A percentile compares a stretch with the other conserved stretches of the same genome.
Evolutionary conservation across 1,284 basidiomycete genomes (phyloP).

Genomic region (Naganishia albida): DNA sequence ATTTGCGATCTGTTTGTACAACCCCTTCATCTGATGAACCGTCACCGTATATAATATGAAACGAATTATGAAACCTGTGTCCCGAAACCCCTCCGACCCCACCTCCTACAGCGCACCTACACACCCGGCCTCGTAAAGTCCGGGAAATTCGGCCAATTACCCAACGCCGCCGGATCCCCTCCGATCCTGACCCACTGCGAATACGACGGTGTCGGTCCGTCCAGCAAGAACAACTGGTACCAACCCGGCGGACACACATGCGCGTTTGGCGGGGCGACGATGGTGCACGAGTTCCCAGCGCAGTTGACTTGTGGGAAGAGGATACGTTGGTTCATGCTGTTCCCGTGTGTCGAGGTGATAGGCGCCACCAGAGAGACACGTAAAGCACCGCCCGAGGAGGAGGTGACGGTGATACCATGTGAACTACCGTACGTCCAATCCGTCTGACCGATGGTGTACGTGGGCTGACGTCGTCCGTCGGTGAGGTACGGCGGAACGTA

Average conservation of each 20-base stretch:
- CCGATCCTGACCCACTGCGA: conserved; percentile 12
- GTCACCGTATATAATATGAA: too few species aligned
- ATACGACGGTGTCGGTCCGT: conserved; percentile 7
- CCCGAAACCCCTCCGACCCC: too few species aligned
- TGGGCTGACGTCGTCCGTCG: conserved; percentile 2
- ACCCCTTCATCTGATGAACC: too few species aligned
- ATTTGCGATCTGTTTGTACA: too few species aligned
- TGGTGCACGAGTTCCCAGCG: conserved; percentile 3
- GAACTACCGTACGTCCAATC: conserved; percentile 8
- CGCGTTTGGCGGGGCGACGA: conserved; percentile 6
- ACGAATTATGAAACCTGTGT: too few species aligned
- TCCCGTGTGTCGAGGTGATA: conserved; percentile 8
- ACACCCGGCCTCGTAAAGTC: conserved; percentile 15
- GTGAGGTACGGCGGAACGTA: conserved; percentile 8
- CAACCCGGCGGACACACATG: conserved; percentile 11
- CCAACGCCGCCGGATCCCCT: conserved; percentile 7
- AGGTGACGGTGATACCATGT: conserved; percentile 8
- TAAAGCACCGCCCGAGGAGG: not conserved
- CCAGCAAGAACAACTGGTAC: conserved; percentile 9
- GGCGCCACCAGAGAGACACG: conserved; percentile 1
- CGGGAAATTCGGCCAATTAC: conserved; percentile 13
- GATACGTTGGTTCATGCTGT: conserved; percentile 14
- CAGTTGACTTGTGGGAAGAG: conserved; percentile 13
- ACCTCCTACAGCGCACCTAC: not conserved
- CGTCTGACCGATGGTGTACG: conserved; percentile 3